These are phyloP conservation scores for Lentinula sp. DNA, from an alignment of 768 basidiomycete genomes.

Conservation along the genomic window DNA sequence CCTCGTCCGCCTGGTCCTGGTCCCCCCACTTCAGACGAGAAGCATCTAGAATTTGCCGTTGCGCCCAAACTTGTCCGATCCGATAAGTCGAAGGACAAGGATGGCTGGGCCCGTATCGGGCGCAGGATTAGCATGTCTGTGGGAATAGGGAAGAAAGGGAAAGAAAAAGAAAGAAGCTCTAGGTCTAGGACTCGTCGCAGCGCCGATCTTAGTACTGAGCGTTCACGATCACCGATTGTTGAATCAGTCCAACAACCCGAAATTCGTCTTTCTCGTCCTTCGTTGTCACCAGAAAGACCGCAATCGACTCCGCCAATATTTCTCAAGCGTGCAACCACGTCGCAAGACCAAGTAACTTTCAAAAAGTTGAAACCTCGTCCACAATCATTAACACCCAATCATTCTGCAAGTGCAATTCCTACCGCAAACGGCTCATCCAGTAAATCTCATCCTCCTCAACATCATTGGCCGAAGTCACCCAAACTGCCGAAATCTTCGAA, in stretches of 20 bases:
- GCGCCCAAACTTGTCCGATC: slow-evolving; percentile 24
- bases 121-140: slow-evolving; percentile 58
- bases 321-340: background rate
- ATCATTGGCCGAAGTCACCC: slow-evolving; percentile 33
- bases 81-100: slow-evolving; percentile 31
- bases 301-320: slow-evolving; percentile 11
- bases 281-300: slow-evolving; percentile 1
- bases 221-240: background rate
- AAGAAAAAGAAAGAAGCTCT: slow-evolving; percentile 18
- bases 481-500: slow-evolving; percentile 48
- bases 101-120: slow-evolving; percentile 60
- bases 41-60: slow-evolving; percentile 30
- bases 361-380: slow-evolving; percentile 1
- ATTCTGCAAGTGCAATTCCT: slow-evolving; percentile 4
- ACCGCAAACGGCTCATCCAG: slow-evolving; percentile 14
- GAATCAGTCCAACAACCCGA: background rate
- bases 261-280: slow-evolving; percentile 7
- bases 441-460: slow-evolving; percentile 15
- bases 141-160: slow-evolving; percentile 33
- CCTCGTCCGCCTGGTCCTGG: slow-evolving; percentile 1
- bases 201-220: slow-evolving; percentile 1
- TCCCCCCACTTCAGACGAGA: slow-evolving; percentile 20
- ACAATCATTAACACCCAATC: background rate
- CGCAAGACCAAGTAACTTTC: background rate
- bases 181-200: slow-evolving; percentile 1